Base-by-base conservation (phyloP, 345 rosid species). In the Gossypium australe region DNA sequence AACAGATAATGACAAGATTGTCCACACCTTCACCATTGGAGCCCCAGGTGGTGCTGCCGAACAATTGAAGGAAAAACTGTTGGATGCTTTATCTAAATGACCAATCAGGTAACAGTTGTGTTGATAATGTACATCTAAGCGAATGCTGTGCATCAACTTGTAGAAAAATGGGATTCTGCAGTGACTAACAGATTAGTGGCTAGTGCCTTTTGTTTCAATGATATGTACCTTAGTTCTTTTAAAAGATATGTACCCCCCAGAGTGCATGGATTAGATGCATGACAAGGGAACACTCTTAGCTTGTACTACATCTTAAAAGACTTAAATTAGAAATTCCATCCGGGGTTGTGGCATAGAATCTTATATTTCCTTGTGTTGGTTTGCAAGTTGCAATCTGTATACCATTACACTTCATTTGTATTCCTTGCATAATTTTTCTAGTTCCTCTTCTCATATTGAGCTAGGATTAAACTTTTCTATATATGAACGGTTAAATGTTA, bases 1-100 rank as follows among this genome's bases (percentile, higher is more conserved):
- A 45, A 74, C 85, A 38, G 98, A 89, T 48, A 75, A 84, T 47
- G 87, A 81, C 20, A 88, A 86, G 78, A 87, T 95, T 63, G 82
- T 89, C 77, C 98, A 95, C 80, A 88, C 93, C 4, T 91, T 95
- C 83, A 86, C 90, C 2, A 52, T 93, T 74, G 82, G 79, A 55
- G 85, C 97, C 49, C 92, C 81, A 60, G 80, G 80, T 75, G 97
- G 94, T 53, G 88, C 81, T 71, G 92, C 97, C 2, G 97, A 89
- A 81, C 94, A 91, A 78, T 75, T 95, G 80, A 95, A 89, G 84
- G 92, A 92, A 79, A 87, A 91, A 88, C 91, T 95, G 49, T 75
- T 82, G 53, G 85, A 90, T 7, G 85, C 91, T 56, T 76, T 95
- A 45, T 66, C 86, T 2, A 85, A 88, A 76, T 89, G 85, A 85